phyloP scores from a whole-genome alignment of 768 basidiomycete genomes.

The Panaeolus papilionaceus region DNA sequence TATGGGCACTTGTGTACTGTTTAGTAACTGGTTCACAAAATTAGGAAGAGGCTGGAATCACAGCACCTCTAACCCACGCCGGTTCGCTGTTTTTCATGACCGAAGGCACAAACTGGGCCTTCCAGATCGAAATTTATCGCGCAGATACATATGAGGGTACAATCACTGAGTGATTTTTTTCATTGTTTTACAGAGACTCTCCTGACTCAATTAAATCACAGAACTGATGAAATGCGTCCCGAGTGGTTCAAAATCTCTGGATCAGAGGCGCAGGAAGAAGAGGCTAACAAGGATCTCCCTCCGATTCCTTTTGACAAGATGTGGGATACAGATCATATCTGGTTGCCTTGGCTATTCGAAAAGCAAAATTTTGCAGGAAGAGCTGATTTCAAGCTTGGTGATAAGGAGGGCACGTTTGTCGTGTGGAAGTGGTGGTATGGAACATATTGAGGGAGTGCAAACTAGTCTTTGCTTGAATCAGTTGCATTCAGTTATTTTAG shows the following conservation, averaged over 20 bases:
- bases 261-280: background rate
- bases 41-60: conserved; percentile 86
- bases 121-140: conserved; percentile 76
- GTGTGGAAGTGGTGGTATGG: conserved; percentile 54
- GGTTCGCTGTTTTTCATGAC: conserved; percentile 71
- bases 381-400: conserved; percentile 48
- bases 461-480: too few species aligned
- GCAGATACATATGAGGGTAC: conserved; percentile 65
- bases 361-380: conserved; percentile 49
- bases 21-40: conserved; percentile 4
- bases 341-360: conserved; percentile 68
- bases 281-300: conserved; percentile 10
- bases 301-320: conserved; percentile 66
- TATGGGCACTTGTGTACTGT: background rate
- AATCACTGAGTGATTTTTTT: conserved; percentile 61
- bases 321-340: conserved; percentile 69
- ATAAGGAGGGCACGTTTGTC: conserved; percentile 26
- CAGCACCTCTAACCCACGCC: conserved; percentile 63
- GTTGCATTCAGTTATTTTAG: too few species aligned
- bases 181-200: background rate
- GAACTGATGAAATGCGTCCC: conserved; percentile 89
- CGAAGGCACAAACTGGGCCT: conserved; percentile 60
- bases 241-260: conserved; percentile 65
- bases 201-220: conserved; percentile 33
- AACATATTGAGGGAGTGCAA: background rate